Evolutionary conservation across 2,329 filamentous ascomycete species (phyloP).

Genomic region (Hypocrella siamensis): DNA sequence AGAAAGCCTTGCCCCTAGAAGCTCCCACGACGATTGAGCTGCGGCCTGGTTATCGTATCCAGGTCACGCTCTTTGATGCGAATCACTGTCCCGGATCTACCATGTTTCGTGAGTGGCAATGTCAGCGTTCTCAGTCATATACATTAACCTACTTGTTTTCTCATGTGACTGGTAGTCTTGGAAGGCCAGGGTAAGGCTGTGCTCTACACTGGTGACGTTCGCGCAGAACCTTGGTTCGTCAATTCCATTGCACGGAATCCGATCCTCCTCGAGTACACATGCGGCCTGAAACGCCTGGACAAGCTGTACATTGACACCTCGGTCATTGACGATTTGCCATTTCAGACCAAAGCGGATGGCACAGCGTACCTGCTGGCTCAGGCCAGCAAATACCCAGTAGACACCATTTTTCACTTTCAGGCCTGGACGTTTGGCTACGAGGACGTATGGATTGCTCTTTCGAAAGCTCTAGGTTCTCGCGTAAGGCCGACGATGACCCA

Average conservation of each 20-base stretch:
- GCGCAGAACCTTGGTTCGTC: conserved; percentile 78
- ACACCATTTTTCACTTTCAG: conserved; percentile 71
- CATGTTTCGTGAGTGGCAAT: conserved; percentile 68
- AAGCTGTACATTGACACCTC: conserved; percentile 85
- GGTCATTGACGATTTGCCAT: conserved; percentile 33
- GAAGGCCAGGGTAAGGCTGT: conserved; percentile 58
- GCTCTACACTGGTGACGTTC: conserved; percentile 78
- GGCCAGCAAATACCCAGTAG: conserved; percentile 48
- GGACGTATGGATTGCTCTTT: conserved; percentile 75
- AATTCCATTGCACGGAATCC: conserved; percentile 58
- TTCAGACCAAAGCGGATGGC: conserved; percentile 56
- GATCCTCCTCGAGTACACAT: conserved; percentile 56
- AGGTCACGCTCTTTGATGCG: conserved; percentile 75
- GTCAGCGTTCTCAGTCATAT: background rate
- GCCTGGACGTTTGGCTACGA: conserved; percentile 88
- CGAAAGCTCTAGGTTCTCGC: conserved; percentile 49
- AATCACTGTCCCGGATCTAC: conserved; percentile 85
- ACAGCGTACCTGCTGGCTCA: conserved; percentile 58
- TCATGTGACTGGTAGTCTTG: conserved; percentile 44
- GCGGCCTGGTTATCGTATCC: conserved; percentile 48
- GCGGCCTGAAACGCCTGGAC: conserved; percentile 51
- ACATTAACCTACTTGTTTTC: background rate
- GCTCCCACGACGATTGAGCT: conserved; percentile 67
- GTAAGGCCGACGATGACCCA: too few relatives aligned
- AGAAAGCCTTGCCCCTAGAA: conserved; percentile 70